Base-by-base conservation (phyloP, 1,284 basidiomycete genomes). In the Austroboletus rostrupii region DNA sequence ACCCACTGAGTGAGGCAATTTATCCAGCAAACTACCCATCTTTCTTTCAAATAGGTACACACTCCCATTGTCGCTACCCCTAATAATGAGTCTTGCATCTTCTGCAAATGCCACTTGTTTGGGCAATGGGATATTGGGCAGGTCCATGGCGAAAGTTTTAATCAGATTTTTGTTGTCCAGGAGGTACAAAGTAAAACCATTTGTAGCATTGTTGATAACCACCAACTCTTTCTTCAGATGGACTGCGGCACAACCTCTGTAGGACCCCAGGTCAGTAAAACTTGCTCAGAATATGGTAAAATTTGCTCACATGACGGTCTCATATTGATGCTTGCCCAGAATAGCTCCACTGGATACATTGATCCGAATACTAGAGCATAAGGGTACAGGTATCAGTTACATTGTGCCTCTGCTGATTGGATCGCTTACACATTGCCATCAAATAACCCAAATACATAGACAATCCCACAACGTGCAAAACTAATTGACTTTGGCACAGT, bases 151-250 rank as follows among this genome's bases (percentile, higher is more conserved):
- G 19, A 49, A 57, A 0, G 21, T 44, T 28, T 29, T 4, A 17
- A 57, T 40, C 0, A 10, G 17, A 1, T 17, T 26, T 1, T 7
- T 13, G 20, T 8, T 43, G 19, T 49, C 43, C 16, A 57, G 23
- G 2, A 5, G 16, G 31, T 57, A 57, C 6, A n/a, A n/a, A n/a
- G n/a, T n/a, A n/a, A n/a, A n/a, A n/a, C n/a, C n/a, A n/a, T n/a
- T n/a, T n/a, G n/a, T n/a, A n/a, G n/a, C n/a, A n/a, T 57, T 57
- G 38, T 58, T 42, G 2, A 57, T 33, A 8, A 57, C 14, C 45
- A 5, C 50, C 50, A 5, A n/a, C n/a, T n/a, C n/a, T n/a, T n/a
- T n/a, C n/a, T n/a, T n/a, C n/a, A n/a, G n/a, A n/a, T n/a, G n/a
- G n/a, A n/a, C n/a, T n/a, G n/a, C n/a, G n/a, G n/a, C n/a, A n/a